Conservation (phyloP, 1,139 yeast species). For the Geotrichum reessii region DNA sequence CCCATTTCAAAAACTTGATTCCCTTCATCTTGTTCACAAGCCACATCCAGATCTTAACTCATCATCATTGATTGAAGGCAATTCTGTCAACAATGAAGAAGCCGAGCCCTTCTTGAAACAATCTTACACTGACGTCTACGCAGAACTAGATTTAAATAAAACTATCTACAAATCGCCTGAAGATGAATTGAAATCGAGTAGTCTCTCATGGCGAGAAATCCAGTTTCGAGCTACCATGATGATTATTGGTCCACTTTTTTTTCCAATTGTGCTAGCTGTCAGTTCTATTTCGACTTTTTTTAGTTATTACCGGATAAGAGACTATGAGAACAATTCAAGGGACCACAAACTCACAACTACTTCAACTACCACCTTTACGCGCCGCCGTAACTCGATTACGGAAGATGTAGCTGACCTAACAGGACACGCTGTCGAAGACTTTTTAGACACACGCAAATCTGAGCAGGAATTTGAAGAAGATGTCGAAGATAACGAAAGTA, state of each 20-base stretch:
- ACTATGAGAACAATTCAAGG: conserved; percentile 12
- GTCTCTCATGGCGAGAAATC: conserved; percentile 12
- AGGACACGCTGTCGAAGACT: conserved; percentile 24
- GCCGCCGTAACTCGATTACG: conserved; percentile 17
- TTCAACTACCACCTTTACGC: neutral
- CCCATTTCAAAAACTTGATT: conserved; percentile 40
- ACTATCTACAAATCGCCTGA: conserved; percentile 21
- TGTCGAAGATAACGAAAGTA: neutral
- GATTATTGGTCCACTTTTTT: conserved; percentile 24
- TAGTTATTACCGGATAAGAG: conserved; percentile 25
- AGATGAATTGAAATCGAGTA: conserved; percentile 5
- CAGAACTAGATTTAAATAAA: conserved; percentile 27
- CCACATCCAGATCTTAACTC: conserved; percentile 5
- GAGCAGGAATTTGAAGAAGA: neutral
- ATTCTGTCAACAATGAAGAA: conserved; percentile 12
- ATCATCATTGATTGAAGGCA: conserved; percentile 7
- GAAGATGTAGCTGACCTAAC: conserved; percentile 24
- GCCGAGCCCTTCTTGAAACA: neutral
- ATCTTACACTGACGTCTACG: conserved; percentile 21
- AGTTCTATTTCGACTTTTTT: conserved; percentile 26
- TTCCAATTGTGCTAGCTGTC: conserved; percentile 27
- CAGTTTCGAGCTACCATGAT: conserved; percentile 21
- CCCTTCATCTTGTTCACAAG: conserved; percentile 23
- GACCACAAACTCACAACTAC: neutral
- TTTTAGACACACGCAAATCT: conserved; percentile 17